Evolutionary conservation across 441 rosid species (phyloP).

Genomic region (Melastoma candidum): DNA sequence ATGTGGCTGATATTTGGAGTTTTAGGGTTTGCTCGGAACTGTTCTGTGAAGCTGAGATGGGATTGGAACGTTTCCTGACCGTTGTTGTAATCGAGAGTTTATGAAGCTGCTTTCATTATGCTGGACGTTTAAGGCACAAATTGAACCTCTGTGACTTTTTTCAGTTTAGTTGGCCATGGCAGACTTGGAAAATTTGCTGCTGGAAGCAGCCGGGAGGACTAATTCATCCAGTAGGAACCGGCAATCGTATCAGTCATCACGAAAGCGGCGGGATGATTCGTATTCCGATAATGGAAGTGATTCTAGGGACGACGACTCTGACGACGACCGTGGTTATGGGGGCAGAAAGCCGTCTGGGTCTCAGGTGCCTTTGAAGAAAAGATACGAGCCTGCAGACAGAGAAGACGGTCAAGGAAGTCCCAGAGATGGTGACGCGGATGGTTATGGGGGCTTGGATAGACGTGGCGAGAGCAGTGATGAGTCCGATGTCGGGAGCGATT

Average conservation of each 20-base stretch:
- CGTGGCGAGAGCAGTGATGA: slow-evolving; percentile 74
- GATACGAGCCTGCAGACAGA: slow-evolving; percentile 67
- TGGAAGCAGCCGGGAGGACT: slow-evolving; percentile 96
- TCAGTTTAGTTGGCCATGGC: slow-evolving; percentile 33
- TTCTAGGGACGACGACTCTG: slow-evolving; percentile 80
- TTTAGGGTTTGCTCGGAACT: too few relatives aligned
- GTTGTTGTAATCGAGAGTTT: too few relatives aligned
- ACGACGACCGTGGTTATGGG: slow-evolving; percentile 55
- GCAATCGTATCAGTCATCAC: slow-evolving; percentile 41
- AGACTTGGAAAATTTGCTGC: slow-evolving; percentile 77
- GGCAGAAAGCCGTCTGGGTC: slow-evolving; percentile 82
- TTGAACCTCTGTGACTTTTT: background rate
- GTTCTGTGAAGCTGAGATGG: too few relatives aligned
- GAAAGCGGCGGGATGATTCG: slow-evolving; percentile 67
- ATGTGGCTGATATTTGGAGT: too few relatives aligned
- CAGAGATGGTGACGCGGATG: slow-evolving; percentile 49
- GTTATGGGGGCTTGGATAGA: slow-evolving; percentile 42
- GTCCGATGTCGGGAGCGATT: slow-evolving; percentile 84
- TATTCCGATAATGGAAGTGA: slow-evolving; percentile 89
- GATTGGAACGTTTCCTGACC: too few relatives aligned
- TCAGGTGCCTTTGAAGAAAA: slow-evolving; percentile 87
- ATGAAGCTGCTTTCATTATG: too few relatives aligned
- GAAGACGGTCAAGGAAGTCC: slow-evolving; percentile 64
- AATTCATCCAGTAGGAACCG: slow-evolving; percentile 45
- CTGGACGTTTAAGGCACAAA: too few relatives aligned